Evolutionary conservation across 176 grass and related monocot species (phyloP).

Genomic region (Paspalum notatum): DNA sequence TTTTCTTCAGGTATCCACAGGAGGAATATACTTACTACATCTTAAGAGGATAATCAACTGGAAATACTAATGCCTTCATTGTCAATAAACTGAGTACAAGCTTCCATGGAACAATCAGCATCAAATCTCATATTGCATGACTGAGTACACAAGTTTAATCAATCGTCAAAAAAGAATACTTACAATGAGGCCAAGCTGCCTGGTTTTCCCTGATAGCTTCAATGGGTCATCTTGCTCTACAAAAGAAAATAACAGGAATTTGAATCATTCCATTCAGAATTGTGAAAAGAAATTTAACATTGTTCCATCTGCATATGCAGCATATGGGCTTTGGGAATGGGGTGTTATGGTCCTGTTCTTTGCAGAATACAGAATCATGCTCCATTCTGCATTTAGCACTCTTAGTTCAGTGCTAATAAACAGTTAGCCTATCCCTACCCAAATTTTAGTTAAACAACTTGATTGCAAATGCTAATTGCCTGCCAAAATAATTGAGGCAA

Average conservation of each 20-base stretch:
- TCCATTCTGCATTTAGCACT: background rate
- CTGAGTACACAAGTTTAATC: background rate
- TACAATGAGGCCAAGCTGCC: constrained; percentile 89
- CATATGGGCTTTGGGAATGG: background rate
- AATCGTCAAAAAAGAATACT: constrained; percentile 23
- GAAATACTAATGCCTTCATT: background rate
- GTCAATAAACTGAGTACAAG: background rate
- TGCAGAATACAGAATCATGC: background rate
- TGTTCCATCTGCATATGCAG: background rate
- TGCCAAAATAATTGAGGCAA: background rate
- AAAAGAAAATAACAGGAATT: constrained; percentile 25
- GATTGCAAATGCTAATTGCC: background rate
- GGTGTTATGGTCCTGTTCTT: background rate
- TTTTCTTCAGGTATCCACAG: background rate
- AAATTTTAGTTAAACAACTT: background rate
- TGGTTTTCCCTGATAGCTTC: constrained; percentile 72
- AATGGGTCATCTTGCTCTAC: constrained; percentile 76
- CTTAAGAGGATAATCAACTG: background rate
- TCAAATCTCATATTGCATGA: background rate
- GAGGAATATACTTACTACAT: too few species aligned
- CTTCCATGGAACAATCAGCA: background rate
- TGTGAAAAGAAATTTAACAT: background rate
- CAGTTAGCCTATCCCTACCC: background rate
- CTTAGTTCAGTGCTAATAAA: background rate
- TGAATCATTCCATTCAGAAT: background rate